Conservation (phyloP, 2,329 filamentous ascomycete species). For the Aspergillus sergii region DNA sequence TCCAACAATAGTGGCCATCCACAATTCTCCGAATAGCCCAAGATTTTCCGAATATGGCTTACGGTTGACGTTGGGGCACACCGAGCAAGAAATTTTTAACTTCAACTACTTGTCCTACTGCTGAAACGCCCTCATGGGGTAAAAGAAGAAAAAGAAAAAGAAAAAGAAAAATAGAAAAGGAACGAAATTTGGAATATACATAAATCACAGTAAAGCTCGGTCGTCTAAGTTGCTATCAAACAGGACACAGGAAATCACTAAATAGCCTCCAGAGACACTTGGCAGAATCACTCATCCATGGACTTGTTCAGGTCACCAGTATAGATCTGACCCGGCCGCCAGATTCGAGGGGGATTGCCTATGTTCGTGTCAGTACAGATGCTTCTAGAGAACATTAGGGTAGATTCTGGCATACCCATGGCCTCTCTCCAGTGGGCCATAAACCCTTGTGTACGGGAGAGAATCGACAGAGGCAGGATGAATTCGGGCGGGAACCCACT, state of each 20-base stretch:
- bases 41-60: not conserved
- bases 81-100: not conserved
- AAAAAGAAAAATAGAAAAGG: conserved; percentile 20
- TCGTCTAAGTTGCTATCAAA: not conserved
- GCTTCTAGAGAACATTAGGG: not conserved
- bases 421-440: conserved; percentile 16
- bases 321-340: not conserved
- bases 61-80: not conserved
- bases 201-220: too few relatives aligned
- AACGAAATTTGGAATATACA: conserved; percentile 18
- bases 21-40: not conserved
- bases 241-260: not conserved
- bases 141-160: conserved; percentile 16
- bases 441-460: conserved; percentile 9
- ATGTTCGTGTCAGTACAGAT: not conserved
- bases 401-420: conserved; percentile 23
- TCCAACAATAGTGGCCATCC: not conserved
- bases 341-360: not conserved
- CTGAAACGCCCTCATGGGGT: too few relatives aligned
- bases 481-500: conserved; percentile 14
- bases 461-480: conserved; percentile 4
- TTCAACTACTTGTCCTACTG: not conserved
- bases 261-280: not conserved
- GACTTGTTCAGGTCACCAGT: not conserved
- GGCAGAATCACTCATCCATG: not conserved